Evolutionary conservation across 1,284 basidiomycete species (phyloP), one percentile per base, ranked within the genome.

Genomic region (Pterula multifida): DNA sequence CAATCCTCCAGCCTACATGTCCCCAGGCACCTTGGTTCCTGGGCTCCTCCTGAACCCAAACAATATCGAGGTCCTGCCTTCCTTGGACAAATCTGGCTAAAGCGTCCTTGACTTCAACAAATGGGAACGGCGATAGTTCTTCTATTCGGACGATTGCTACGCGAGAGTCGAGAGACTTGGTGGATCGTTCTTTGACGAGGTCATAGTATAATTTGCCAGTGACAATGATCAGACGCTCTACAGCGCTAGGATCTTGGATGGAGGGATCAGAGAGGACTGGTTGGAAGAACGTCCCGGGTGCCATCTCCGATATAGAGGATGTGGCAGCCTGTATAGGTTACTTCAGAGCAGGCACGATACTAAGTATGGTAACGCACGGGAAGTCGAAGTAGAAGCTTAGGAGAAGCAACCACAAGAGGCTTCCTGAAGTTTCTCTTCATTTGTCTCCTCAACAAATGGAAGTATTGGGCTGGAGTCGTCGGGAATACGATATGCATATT

Each of bases 161-260:
- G 2, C 64, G 55, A 36, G 68, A 63, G n/a, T 72, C 66, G 21
- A 79, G 60, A 1, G 66, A 67, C 0, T 72, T 73, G 12, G 70
- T 64, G 39, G 73, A 62, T 2, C 89, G 75, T 52, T 83, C 78
- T 54, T 87, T 87, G 49, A 75, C 65, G 13, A 94, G 77, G 35
- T 92, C 88, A 63, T 93, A 93, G 67, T 89, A 93, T 9, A 92
- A 66, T 68, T 94, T 94, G 22, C 91, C 91, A 0, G 79, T 76
- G 52, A 89, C 63, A 26, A 83, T 59, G 13, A 83, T 67, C 2
- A 89, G 68, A 1, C 83, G 77, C 52, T 76, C 65, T 19, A 72
- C 71, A n/a, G 65, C 61, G 11, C 59, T 57, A 12, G 66, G 58
- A 46, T 72, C 62, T 1, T 61, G 58, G 4, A 65, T 25, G 26